Base-by-base conservation (phyloP, 2,329 filamentous ascomycete genomes). In the Aureobasidium sp. region DNA sequence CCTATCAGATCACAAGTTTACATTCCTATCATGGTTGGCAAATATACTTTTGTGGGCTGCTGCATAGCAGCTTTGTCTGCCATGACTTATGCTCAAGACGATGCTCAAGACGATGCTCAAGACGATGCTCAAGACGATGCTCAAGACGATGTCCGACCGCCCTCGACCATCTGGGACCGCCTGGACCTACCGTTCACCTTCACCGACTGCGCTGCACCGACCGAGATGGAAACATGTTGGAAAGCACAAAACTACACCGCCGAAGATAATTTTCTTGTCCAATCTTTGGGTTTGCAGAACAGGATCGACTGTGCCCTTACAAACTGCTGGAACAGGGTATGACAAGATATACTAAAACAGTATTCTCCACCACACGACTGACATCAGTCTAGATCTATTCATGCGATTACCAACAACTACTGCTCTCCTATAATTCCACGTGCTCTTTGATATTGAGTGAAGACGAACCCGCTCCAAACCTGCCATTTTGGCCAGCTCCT, bases 241-340 rank as follows among this genome's bases (percentile, higher is more conserved):
- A 6, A 48, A n/a, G 32, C 55, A 2, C 54, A 58, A 25, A 59
- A 59, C 34, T 34, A n/a, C 29, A 44, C 34, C 9, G 21, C 2
- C 10, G 25, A 45, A 39, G 7, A 41, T 41, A 36, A 21, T 21
- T 42, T 29, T 34, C 3, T n/a, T 16, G 27, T 49, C 25, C 2
- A 10, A 2, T 5, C 7, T 14, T 25, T 10, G 1, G 42, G 32
- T 27, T 1, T 49, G 34, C 21, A 49, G 14, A 21, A 48, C 11
- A 48, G 45, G 11, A 37, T 59, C 6, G 8, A 49, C 16, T 59
- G 55, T 13, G 34, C 44, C 1, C 44, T 59, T 13, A 59, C 55
- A 25, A 59, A 49, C 27, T 59, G 55, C 44, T 59, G 55, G 55
- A 59, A 59, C 16, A 59, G 44, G 55, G 55, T 59, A 59, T 21